phyloP scores from a whole-genome alignment of 305 asterid species.

The Andrographis paniculata region DNA sequence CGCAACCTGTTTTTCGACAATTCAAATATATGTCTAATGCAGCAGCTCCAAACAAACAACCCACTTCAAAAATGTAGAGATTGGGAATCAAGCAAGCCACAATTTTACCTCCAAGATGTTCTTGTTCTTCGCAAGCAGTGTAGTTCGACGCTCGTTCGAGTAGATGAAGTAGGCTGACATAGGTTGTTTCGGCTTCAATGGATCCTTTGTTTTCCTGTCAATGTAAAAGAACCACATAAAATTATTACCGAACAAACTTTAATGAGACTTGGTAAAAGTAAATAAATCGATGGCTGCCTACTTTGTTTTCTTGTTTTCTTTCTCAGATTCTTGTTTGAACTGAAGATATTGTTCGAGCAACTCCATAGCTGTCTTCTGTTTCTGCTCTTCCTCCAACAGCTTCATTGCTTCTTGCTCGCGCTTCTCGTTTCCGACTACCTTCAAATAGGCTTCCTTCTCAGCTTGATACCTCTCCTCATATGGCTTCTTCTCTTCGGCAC shows the following conservation, averaged over 20 bases:
- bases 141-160: conserved; percentile 58
- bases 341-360: conserved; percentile 80
- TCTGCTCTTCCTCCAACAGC: conserved; percentile 84
- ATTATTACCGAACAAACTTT: not conserved
- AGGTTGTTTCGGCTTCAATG: conserved; percentile 81
- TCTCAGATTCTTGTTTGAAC: conserved; percentile 58
- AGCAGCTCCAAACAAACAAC: conserved; percentile 7
- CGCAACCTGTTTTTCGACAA: conserved; percentile 33
- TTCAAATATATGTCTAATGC: not conserved
- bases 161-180: conserved; percentile 71
- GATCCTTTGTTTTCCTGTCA: conserved; percentile 76
- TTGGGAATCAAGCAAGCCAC: not conserved
- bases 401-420: conserved; percentile 74
- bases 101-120: conserved; percentile 61
- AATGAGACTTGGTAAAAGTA: not conserved
- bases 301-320: conserved; percentile 54
- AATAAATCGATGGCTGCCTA: conserved; percentile 5
- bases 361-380: conserved; percentile 76
- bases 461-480: conserved; percentile 73
- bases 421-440: conserved; percentile 59
- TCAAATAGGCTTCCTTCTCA: conserved; percentile 69
- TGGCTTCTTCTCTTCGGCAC: conserved; percentile 75
- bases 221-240: conserved; percentile 3
- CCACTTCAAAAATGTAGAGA: not conserved
- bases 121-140: conserved; percentile 51